Evolutionary conservation across 148 eudicot genomes (phyloP), one percentile per base, ranked within the genome.

Genomic region (Gaultheria prostrata): DNA sequence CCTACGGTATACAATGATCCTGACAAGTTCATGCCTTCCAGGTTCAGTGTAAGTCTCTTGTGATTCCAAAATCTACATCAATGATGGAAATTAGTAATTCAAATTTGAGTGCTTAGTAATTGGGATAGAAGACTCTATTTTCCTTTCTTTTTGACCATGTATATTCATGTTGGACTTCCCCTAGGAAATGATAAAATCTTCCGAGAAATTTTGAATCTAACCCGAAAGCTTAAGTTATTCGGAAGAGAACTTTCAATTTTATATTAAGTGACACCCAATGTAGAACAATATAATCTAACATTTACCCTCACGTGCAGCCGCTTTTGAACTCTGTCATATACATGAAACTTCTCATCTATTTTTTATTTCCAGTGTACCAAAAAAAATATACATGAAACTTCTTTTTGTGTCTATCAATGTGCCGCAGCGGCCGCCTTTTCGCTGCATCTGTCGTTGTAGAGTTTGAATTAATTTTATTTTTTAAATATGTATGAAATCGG

Each of bases 1-100:
- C 90, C 92, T 33, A 71, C 87, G 35, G 30, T 90, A 4, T 80
- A 90, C 70, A 82, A 17, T 13, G 87, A 88, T 71, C 89, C 92
- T 13, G 30, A 82, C 84, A 77, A 70, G 80, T 87, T 88, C 80
- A 79, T 75, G 48, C 92, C 92, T 8, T 90, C 89, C 9, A 85
- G 92, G 33, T 90, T 88, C 73, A 87, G 88, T 79, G 92, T 90
- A 87, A 88, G 92, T 78, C 1, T 24, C 50, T 81, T 26, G 2
- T 56, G 33, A 43, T 0, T 65, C 32, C 30, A 63, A 63, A 63
- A 10, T 63, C 30, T 10, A 24, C 70, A 63, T n/a, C 70, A 24
- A 10, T 63, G 4, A 9, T 1, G n/a, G 24, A 20, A 18, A 1
- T 54, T 54, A 18, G 6, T 54, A 18, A 20, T 51, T 51, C 56